These are phyloP conservation scores for Tolypocladium tropicale DNA, from an alignment of 2,329 filamentous ascomycete genomes.

Conservation along the genomic window DNA sequence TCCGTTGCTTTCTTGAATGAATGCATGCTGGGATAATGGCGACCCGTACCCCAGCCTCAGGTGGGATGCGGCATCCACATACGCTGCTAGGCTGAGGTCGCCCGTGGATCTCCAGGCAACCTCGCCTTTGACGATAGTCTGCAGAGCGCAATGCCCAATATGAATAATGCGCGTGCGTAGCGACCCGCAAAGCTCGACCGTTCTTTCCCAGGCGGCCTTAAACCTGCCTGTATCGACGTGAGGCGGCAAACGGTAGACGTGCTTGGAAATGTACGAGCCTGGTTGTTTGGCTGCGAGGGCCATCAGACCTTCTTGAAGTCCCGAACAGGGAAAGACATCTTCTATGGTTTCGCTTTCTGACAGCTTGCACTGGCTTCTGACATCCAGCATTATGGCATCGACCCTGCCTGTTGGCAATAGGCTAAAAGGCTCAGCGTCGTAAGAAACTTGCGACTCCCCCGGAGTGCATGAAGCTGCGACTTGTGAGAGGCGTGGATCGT, in stretches of 20 bases:
- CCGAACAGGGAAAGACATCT: slow-evolving; percentile 26
- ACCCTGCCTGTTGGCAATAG: neutral
- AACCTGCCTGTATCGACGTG: slow-evolving; percentile 13
- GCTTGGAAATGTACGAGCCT: slow-evolving; percentile 23
- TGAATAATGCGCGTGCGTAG: slow-evolving; percentile 7
- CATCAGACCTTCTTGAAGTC: slow-evolving; percentile 27
- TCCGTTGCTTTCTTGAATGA: neutral
- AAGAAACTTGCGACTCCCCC: neutral
- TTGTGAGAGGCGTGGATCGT: neutral
- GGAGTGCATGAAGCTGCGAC: neutral
- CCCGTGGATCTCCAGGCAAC: neutral
- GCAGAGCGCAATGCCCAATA: neutral
- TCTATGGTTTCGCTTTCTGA: slow-evolving; percentile 5
- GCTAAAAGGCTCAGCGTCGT: neutral
- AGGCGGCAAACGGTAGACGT: slow-evolving; percentile 10
- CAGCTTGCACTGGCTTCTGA: neutral
- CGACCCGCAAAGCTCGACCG: neutral
- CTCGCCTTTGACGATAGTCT: neutral
- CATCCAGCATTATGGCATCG: neutral
- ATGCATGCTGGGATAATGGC: neutral
- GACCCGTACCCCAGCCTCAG: neutral
- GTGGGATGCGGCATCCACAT: neutral
- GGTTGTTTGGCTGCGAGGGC: slow-evolving; percentile 18
- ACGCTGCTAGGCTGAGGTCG: neutral
- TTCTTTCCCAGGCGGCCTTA: slow-evolving; percentile 16